Evolutionary conservation across 2,329 filamentous ascomycete genomes (phyloP).

Genomic region (Fonsecaea nubica): DNA sequence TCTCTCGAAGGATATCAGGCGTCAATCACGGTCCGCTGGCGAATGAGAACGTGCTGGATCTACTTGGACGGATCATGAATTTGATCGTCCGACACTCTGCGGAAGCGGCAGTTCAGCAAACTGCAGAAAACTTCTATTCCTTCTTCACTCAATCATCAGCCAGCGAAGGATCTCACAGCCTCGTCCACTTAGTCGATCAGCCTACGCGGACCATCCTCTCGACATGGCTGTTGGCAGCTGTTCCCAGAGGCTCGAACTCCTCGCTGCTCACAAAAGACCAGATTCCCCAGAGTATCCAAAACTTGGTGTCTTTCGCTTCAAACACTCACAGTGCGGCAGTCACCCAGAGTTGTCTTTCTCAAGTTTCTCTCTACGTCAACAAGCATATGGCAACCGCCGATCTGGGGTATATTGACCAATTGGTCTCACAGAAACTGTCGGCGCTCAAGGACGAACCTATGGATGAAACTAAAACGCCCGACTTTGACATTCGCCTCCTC

Average conservation of each 20-base stretch:
- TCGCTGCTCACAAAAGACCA: constrained; percentile 28
- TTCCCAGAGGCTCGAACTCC: constrained; percentile 36
- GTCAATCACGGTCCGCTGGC: constrained; percentile 49
- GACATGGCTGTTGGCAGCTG: constrained; percentile 40
- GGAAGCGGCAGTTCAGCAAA: constrained; percentile 57
- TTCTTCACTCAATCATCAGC: constrained; percentile 52
- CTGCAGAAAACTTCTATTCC: constrained; percentile 62
- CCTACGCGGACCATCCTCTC: constrained; percentile 56
- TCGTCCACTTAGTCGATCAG: constrained; percentile 32
- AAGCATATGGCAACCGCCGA: constrained; percentile 45
- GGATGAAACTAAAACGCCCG: constrained; percentile 43
- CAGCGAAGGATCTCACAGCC: neutral
- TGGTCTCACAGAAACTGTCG: constrained; percentile 41
- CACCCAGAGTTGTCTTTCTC: constrained; percentile 35
- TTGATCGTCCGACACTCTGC: constrained; percentile 64
- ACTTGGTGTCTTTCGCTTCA: constrained; percentile 40
- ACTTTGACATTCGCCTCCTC: constrained; percentile 57
- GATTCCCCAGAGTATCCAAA: constrained; percentile 36
- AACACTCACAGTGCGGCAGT: constrained; percentile 26
- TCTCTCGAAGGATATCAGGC: constrained; percentile 50
- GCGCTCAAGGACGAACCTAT: constrained; percentile 29
- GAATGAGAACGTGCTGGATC: constrained; percentile 62
- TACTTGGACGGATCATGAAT: constrained; percentile 66
- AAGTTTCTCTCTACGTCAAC: constrained; percentile 48
- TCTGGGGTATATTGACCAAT: constrained; percentile 44